Evolutionary conservation across 2,329 filamentous ascomycete genomes (phyloP), one percentile per base, ranked within the genome.

Genomic region (Apiospora rasikravindrae): DNA sequence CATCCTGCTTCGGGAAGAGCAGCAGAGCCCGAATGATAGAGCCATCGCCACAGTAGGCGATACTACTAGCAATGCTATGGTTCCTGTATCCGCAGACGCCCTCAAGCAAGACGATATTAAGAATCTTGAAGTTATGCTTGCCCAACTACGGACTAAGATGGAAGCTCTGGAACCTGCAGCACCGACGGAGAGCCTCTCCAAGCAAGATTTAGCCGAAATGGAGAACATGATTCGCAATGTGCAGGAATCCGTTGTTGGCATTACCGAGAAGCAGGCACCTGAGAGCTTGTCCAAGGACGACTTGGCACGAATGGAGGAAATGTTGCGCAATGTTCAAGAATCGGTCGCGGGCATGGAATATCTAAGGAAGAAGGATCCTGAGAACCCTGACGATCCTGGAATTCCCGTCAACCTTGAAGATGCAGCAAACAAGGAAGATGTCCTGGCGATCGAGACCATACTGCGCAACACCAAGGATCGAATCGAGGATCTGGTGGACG

Each of bases 361-460:
- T 7, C 19, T 11, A 73, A 78, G 75, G n/a, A 76, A 78, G 71
- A 78, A 78, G 10, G 74, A 77, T 24, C 74, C 71, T 26, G 79
- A 79, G 6, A 72, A 68, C 33, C 53, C 53, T 22, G 29, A 61
- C 10, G 75, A 77, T 22, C 74, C 71, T 29, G 79, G 79, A 37
- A 40, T 40, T 13, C 76, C 75, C 2, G 64, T 73, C n/a, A 80
- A 76, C 71, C 74, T 47, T 45, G 81, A 72, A 51, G 90, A 91
- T 49, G 81, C 86, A 2, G 91, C 92, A 7, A 90, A 87, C 44
- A 94, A 94, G 79, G 94, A 98, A 75, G 95, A 98, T 77, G 94
- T 95, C 0, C 91, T 96, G 73, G 94, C 94, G 14, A 95, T 98
- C 72, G 96, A 98, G 81, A 97, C 93, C 0, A 91, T 98, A 68